A percentile compares a stretch with the other conserved stretches of the same genome.
phyloP scores from a whole-genome alignment of 352 stramenopile species.

The Pythium scleroteichum region DNA sequence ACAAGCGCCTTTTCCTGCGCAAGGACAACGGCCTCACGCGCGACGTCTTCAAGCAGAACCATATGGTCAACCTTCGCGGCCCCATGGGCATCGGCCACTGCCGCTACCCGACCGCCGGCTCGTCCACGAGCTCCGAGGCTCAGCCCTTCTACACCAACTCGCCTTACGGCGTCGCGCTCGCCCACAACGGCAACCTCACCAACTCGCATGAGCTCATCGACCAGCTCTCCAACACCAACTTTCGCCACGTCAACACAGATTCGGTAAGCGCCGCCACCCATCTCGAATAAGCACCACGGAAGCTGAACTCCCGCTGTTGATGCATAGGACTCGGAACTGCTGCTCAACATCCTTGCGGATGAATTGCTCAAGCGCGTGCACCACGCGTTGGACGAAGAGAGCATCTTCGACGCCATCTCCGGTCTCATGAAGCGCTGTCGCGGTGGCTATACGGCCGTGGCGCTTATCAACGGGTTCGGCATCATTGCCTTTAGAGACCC shows the following conservation, averaged over 20 bases:
- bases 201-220: conserved; percentile 96
- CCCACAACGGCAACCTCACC: conserved; percentile 99
- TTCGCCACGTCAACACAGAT: conserved; percentile 98
- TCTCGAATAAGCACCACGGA: background rate
- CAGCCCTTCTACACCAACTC: conserved; percentile 99
- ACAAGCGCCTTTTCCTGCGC: conserved; percentile 93
- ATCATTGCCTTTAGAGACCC: conserved; percentile 98
- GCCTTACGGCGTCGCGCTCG: conserved; percentile 97
- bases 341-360: conserved; percentile 99
- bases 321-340: conserved; percentile 94
- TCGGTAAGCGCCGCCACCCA: conserved; percentile 47
- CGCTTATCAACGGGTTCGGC: conserved; percentile 97
- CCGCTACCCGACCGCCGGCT: conserved; percentile 97
- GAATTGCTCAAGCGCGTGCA: conserved; percentile 89
- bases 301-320: background rate
- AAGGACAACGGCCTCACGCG: conserved; percentile 99
- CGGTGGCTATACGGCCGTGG: conserved; percentile 96
- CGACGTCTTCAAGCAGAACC: conserved; percentile 98
- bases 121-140: conserved; percentile 87
- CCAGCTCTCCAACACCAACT: conserved; percentile 91
- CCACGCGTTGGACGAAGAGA: conserved; percentile 63
- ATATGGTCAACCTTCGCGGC: conserved; percentile 96
- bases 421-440: conserved; percentile 95
- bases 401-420: conserved; percentile 91
- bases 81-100: conserved; percentile 98